Evolutionary conservation across 768 basidiomycete species (phyloP).

Genomic region (Boletellus sp.): DNA sequence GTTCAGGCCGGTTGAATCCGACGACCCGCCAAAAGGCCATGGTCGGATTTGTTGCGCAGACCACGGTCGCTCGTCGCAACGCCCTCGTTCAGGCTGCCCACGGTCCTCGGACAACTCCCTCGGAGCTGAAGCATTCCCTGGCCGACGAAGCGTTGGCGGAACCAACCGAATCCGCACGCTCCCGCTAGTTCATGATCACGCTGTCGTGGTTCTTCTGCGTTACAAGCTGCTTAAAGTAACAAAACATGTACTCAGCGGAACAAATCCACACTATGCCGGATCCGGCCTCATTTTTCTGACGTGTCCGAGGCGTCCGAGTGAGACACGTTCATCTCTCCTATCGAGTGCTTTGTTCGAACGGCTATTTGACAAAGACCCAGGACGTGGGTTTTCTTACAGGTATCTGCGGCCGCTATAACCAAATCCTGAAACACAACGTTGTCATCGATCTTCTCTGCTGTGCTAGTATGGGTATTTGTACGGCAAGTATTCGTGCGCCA

Average conservation of each 20-base stretch:
- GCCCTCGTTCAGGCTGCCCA: slow-evolving; percentile 26
- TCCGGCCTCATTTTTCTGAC: not conserved
- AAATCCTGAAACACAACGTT: too few species aligned
- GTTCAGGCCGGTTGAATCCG: not conserved
- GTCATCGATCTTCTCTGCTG: too few species aligned
- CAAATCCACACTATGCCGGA: too few species aligned
- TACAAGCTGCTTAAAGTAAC: not conserved
- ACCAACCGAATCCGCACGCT: not conserved
- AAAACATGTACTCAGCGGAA: not conserved
- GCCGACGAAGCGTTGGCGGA: slow-evolving; percentile 25
- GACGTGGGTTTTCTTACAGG: too few species aligned
- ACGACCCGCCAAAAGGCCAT: slow-evolving; percentile 20
- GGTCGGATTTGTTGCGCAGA: slow-evolving; percentile 32
- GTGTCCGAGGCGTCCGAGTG: too few species aligned
- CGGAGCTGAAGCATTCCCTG: slow-evolving; percentile 3
- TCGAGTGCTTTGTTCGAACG: too few species aligned
- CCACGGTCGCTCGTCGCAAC: slow-evolving; percentile 27
- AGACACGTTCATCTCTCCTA: too few species aligned
- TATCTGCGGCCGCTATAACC: too few species aligned
- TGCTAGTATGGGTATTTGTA: too few species aligned
- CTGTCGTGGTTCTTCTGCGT: not conserved
- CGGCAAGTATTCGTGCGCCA: too few species aligned
- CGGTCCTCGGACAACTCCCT: slow-evolving; percentile 1
- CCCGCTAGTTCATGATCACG: not conserved
- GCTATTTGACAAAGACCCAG: not conserved